These are phyloP conservation scores for Pseudogymnoascus sp. DNA, from an alignment of 2,329 filamentous ascomycete species.

Conservation along the genomic window DNA sequence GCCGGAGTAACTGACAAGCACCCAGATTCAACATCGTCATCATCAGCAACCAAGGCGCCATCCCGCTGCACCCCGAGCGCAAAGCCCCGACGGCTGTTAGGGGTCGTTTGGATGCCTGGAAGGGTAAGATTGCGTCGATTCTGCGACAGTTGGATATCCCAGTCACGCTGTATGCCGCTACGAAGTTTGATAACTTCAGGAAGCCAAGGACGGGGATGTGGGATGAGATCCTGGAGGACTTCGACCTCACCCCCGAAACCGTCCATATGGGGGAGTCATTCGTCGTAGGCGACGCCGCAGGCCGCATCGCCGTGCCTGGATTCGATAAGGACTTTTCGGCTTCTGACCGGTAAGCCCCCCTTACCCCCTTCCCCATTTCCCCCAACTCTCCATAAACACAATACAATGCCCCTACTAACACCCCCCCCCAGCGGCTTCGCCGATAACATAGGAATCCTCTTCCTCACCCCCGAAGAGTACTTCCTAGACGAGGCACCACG, in stretches of 20 bases:
- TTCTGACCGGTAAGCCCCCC: conserved; percentile 40
- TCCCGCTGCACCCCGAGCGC: conserved; percentile 66
- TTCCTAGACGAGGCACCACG: conserved; percentile 64
- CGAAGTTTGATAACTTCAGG: conserved; percentile 69
- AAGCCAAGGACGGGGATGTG: conserved; percentile 92
- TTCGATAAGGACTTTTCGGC: conserved; percentile 55
- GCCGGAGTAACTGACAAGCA: not conserved
- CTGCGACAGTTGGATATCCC: conserved; percentile 68
- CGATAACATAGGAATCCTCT: conserved; percentile 70
- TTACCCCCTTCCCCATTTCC: not conserved
- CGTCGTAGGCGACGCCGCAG: conserved; percentile 83
- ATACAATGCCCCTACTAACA: conserved; percentile 10
- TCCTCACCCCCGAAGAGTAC: conserved; percentile 85
- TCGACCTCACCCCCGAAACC: conserved; percentile 31
- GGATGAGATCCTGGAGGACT: conserved; percentile 52
- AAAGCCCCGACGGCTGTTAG: conserved; percentile 60
- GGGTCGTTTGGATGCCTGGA: conserved; percentile 70
- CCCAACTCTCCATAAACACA: not conserved
- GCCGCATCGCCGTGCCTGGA: conserved; percentile 41
- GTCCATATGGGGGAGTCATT: conserved; percentile 67
- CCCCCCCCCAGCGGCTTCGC: conserved; percentile 64
- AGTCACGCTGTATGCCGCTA: conserved; percentile 77
- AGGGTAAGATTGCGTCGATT: conserved; percentile 65
- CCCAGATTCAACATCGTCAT: conserved; percentile 66
- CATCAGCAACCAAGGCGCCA: conserved; percentile 80